Base-by-base conservation (phyloP, 23 red algal genomes). In the Gracilaria caudata region DNA sequence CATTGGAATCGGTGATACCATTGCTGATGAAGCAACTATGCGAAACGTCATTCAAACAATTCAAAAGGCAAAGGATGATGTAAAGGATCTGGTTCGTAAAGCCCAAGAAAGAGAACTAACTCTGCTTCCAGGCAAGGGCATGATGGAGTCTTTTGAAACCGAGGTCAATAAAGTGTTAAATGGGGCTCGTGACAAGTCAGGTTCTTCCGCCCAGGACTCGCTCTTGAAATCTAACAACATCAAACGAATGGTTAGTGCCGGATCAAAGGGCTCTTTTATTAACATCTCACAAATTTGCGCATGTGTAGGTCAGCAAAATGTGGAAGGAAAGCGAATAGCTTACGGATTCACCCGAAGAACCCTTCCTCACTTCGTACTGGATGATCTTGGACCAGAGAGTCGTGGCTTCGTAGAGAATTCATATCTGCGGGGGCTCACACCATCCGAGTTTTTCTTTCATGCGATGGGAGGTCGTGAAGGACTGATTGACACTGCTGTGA, bases 401-500 rank as follows among this genome's bases (percentile, higher is more conserved):
- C 91, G 97, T 54, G 97, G 97, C 8, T 99, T 99, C 83, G 97
- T 99, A 0, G 93, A 96, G 86, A 99, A 99, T 81, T 96, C 93
- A 0, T 99, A 99, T 80, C 59, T 98, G 33, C 78, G 93, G 25
- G 97, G 97, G 4, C 78, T 98, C 43, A 93, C 93, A 6, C 93
- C 97, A 2, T 85, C 93, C 30, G 97, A 99, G 81, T 93, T 99
- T 73, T 99, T 99, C 86, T 95, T 99, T 81, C 97, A 99, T 40
- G 97, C 97, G 9, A 99, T 98, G 97, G 94, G 97, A 71, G 97
- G 97, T 0, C 90, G 97, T 38, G 97, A 99, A 73, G 97, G 97
- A 47, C 87, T 99, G n/a, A 99, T 99, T 74, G 97, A 99, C 81
- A 99, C 97, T 44, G 97, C 97, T 24, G 97, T 98, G 47, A 99